Base-by-base conservation (phyloP, 805 yeast genomes). In the Suhomyces xylopsoci region DNA sequence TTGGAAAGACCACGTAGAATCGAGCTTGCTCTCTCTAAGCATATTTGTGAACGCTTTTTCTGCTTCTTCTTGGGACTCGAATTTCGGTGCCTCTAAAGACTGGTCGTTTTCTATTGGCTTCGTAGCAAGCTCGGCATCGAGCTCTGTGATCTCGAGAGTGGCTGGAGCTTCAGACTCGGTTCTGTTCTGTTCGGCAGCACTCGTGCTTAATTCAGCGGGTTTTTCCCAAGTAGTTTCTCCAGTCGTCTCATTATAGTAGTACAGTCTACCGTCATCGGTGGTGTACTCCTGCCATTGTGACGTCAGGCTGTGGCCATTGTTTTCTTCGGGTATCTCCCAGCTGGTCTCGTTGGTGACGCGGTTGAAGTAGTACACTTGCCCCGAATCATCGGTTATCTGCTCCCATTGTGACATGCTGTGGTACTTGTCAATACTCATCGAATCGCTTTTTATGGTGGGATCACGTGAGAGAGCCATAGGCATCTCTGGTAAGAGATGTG, bases 211-310 rank as follows among this genome's bases (percentile, higher is more conserved):
- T 30, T 77, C 84, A 1, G 64, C 73, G 0, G 97, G 97, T n/a
- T 81, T 67, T 17, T 84, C 88, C 97, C 97, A 92, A 0, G 85
- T 83, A 17, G 94, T 85, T 60, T 84, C 83, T 5, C 82, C 79
- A 0, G 93, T 81, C 25, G 68, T 67, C 12, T 76, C 71, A 62
- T 88, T 87, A 67, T 85, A 85, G 73, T 88, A 91, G 66, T 90
- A 90, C 17, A 75, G 72, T 49, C 71, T 71, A 2, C 92, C 81
- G 9, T 76, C 91, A 15, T 80, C 81, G 1, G 85, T 77, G 19
- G 71, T 70, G 38, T 70, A 74, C 15, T 84, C 74, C 24, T 81
- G 78, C 69, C 77, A 75, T 40, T 51, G 40, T 7, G 42, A 7
- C 30, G 30, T 22, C 25, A 20, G 25, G 12, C 30, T 12, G 7